Evolutionary conservation across 1,284 basidiomycete genomes (phyloP).

Genomic region (Fistulina hepatica): DNA sequence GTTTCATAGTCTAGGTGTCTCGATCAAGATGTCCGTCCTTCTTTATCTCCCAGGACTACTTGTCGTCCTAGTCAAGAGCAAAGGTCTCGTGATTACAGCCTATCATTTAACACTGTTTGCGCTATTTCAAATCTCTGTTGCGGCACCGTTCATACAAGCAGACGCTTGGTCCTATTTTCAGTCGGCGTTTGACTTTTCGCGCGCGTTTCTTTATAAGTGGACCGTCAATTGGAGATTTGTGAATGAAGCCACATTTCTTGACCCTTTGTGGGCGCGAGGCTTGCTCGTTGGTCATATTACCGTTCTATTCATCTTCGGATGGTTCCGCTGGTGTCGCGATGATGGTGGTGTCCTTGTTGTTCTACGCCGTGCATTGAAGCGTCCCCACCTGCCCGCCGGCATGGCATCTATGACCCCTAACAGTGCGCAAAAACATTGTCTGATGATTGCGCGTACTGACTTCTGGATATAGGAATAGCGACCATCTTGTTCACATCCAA

Average conservation of each 20-base stretch:
- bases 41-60: constrained; percentile 88
- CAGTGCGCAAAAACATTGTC: constrained; percentile 32
- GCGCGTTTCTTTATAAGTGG: constrained; percentile 92
- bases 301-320: constrained; percentile 56
- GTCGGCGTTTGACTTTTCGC: constrained; percentile 80
- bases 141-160: constrained; percentile 60
- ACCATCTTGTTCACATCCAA: constrained; percentile 86
- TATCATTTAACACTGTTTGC: constrained; percentile 35
- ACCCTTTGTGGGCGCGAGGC: constrained; percentile 44
- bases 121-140: constrained; percentile 29
- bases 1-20: constrained; percentile 61
- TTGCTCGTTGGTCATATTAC: constrained; percentile 61
- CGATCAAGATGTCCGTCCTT: constrained; percentile 93
- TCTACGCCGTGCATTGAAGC: constrained; percentile 43
- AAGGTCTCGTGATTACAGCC: constrained; percentile 50
- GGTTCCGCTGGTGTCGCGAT: constrained; percentile 58
- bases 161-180: constrained; percentile 58
- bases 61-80: constrained; percentile 67
- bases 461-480: constrained; percentile 50
- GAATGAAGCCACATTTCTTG: constrained; percentile 65
- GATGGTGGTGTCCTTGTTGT: constrained; percentile 55
- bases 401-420: constrained; percentile 40
- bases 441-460: background rate
- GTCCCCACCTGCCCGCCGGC: constrained; percentile 39
- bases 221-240: constrained; percentile 97